Conservation (phyloP, 2,329 filamentous ascomycete genomes). For the Aspergillus phoenicis region DNA sequence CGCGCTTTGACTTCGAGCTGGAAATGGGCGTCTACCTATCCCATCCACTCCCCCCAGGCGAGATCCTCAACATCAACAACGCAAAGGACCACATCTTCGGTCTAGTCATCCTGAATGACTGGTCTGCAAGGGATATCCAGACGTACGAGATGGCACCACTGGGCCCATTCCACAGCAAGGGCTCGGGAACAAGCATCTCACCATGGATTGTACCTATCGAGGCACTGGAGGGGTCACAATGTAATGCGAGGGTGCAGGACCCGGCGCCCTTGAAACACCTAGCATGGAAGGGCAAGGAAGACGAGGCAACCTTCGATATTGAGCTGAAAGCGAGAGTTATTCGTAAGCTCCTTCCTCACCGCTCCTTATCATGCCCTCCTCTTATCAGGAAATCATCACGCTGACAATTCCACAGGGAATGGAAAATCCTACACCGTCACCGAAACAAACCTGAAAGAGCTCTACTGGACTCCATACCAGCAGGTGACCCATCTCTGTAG, state of each 20-base stretch:
- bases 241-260: slow-evolving; percentile 5
- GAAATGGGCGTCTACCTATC: slow-evolving; percentile 53
- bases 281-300: slow-evolving; percentile 4
- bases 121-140: slow-evolving; percentile 63
- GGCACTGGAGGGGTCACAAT: slow-evolving; percentile 43
- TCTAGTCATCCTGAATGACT: slow-evolving; percentile 64
- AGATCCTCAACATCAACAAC: slow-evolving; percentile 43
- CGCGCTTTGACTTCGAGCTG: slow-evolving; percentile 53
- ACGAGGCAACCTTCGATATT: slow-evolving; percentile 14
- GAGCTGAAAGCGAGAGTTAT: slow-evolving; percentile 15
- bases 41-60: slow-evolving; percentile 43
- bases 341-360: slow-evolving; percentile 1
- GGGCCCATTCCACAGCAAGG: slow-evolving; percentile 63
- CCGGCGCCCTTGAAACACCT: slow-evolving; percentile 14
- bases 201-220: slow-evolving; percentile 64
- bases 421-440: slow-evolving; percentile 23
- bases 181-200: slow-evolving; percentile 59
- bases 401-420: slow-evolving; percentile 21
- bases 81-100: slow-evolving; percentile 63
- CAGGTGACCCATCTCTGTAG: slow-evolving; percentile 26
- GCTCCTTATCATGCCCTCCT: neutral
- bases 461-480: slow-evolving; percentile 33
- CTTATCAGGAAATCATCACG: neutral
- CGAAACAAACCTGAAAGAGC: slow-evolving; percentile 26
- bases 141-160: slow-evolving; percentile 61